These are phyloP conservation scores for Trichophyton simii DNA, from an alignment of 2,329 filamentous ascomycete species.

Conservation along the genomic window DNA sequence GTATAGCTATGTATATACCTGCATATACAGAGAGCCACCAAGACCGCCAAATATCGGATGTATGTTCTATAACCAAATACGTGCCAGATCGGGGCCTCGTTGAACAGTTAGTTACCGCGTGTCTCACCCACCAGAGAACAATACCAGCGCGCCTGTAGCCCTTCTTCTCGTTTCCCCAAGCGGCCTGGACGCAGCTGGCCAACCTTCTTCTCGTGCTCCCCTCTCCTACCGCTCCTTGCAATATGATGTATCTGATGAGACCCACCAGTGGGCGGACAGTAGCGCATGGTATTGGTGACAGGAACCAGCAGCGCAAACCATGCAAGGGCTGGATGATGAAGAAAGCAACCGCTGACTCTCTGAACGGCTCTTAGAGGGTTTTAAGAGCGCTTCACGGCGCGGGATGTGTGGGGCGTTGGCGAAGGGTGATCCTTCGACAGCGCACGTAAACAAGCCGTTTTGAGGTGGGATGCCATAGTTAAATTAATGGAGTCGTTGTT, in stretches of 20 bases:
- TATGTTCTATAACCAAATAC: not conserved
- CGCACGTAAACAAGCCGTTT: not conserved
- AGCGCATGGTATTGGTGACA: not conserved
- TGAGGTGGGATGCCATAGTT: not conserved
- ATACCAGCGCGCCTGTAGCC: not conserved
- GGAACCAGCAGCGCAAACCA: not conserved
- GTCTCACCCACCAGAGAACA: not conserved
- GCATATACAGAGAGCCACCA: not conserved
- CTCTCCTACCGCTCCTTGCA: not conserved
- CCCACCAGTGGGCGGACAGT: not conserved
- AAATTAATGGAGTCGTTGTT: not conserved
- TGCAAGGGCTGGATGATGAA: not conserved
- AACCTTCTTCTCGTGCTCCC: not conserved
- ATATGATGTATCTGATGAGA: conserved; percentile 1
- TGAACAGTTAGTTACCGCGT: not conserved
- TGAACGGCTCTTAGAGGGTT: not conserved
- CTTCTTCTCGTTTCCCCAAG: not conserved
- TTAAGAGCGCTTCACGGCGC: not conserved
- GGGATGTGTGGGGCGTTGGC: not conserved
- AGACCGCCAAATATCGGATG: not conserved
- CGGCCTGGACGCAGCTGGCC: not conserved
- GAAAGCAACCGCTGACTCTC: not conserved
- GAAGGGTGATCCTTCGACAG: not conserved
- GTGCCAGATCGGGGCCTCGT: no score
- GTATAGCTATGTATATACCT: not conserved